Conservation (phyloP, 768 basidiomycete genomes). For the Termitomyces sp. region DNA sequence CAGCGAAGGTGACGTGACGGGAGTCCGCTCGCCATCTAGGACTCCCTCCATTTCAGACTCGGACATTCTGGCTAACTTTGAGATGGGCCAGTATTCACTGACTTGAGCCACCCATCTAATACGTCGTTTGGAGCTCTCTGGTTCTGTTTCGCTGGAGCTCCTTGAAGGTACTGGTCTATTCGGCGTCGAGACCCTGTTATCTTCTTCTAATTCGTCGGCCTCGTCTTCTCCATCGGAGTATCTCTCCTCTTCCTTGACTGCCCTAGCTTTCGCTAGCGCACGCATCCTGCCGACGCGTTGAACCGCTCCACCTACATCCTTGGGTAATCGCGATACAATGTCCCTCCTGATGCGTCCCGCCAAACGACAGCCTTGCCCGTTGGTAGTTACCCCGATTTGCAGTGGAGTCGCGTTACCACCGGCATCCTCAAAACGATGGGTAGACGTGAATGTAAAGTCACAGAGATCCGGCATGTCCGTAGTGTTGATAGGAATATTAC, state of each 20-base stretch:
- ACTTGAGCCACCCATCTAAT: conserved; percentile 95
- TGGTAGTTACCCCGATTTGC: conserved; percentile 84
- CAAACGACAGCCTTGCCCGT: conserved; percentile 86
- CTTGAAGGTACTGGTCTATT: conserved; percentile 65
- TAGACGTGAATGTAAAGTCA: conserved; percentile 84
- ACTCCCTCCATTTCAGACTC: conserved; percentile 64
- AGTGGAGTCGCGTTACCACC: conserved; percentile 43
- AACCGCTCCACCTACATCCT: conserved; percentile 70
- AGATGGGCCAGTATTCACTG: conserved; percentile 93
- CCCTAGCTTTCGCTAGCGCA: conserved; percentile 32
- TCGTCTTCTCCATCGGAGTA: conserved; percentile 17
- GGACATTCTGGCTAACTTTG: conserved; percentile 66
- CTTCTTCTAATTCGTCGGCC: conserved; percentile 47
- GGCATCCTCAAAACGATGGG: conserved; percentile 71
- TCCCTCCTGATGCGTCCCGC: conserved; percentile 77
- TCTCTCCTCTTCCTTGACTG: conserved; percentile 9
- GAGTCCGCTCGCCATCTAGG: conserved; percentile 35
- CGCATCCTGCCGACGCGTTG: conserved; percentile 69
- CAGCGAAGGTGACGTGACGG: conserved; percentile 9
- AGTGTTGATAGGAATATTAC: conserved; percentile 76
- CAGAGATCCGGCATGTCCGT: conserved; percentile 83
- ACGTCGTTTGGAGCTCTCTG: conserved; percentile 52
- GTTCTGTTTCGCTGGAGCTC: conserved; percentile 27
- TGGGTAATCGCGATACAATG: conserved; percentile 70
- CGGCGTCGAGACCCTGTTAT: conserved; percentile 51